A percentile compares a stretch with the other conserved stretches of the same genome.
Evolutionary conservation across 2,329 filamentous ascomycete species (phyloP).

Genomic region (Cladosporium sp.): DNA sequence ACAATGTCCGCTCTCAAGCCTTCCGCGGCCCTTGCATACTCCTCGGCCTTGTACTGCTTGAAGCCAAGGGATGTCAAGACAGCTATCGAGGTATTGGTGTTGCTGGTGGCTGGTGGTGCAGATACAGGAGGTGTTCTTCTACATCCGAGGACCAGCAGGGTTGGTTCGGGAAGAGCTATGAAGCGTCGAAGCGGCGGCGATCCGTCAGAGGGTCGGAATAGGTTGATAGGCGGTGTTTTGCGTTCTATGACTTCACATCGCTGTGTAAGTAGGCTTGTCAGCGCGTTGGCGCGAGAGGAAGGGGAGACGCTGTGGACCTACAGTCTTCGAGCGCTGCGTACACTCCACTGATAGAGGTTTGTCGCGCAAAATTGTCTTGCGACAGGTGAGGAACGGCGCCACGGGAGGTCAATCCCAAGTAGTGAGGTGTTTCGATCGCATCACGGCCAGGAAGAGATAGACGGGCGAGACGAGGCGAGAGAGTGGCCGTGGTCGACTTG

Average conservation of each 20-base stretch:
- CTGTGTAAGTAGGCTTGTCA: conserved; percentile 33
- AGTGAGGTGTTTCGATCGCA: conserved; percentile 77
- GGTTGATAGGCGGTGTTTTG: conserved; percentile 51
- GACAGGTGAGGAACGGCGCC: conserved; percentile 84
- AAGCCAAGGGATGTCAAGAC: conserved; percentile 87
- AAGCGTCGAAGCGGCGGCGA: conserved; percentile 68
- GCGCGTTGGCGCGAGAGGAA: conserved; percentile 21
- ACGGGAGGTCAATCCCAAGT: conserved; percentile 73
- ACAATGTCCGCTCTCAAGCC: conserved; percentile 75
- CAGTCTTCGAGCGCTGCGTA: conserved; percentile 92
- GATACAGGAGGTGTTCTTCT: conserved; percentile 72
- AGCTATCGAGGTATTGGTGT: conserved; percentile 61
- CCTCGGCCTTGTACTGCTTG: conserved; percentile 60
- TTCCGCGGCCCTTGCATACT: conserved; percentile 63
- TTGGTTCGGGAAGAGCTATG: conserved; percentile 63
- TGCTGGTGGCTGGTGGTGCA: conserved; percentile 54
- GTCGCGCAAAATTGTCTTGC: conserved; percentile 70
- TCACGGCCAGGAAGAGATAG: conserved; percentile 60
- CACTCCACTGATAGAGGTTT: conserved; percentile 62
- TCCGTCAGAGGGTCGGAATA: conserved; percentile 37
- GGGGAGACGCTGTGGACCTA: conserved; percentile 45
- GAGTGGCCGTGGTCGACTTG: conserved; percentile 31
- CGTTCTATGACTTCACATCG: conserved; percentile 60
- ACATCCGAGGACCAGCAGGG: conserved; percentile 68
- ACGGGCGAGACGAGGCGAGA: conserved; percentile 63